phyloP scores from a whole-genome alignment of 2,329 filamentous ascomycete genomes.

The Nothopassalora personata region DNA sequence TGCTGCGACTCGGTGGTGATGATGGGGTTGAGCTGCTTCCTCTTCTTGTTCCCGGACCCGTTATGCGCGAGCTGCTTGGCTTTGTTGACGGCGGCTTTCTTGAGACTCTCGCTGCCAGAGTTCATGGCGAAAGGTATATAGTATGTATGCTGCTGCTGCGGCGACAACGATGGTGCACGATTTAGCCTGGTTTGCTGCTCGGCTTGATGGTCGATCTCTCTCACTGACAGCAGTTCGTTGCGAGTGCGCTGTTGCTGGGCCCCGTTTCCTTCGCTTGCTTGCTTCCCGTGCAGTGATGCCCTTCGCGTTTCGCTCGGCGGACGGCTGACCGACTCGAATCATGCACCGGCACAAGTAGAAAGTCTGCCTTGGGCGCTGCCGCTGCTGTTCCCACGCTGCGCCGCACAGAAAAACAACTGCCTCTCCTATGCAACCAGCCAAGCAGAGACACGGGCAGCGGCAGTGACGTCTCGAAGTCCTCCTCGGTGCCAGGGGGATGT shows the following conservation, averaged over 20 bases:
- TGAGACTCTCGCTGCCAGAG: conserved; percentile 20
- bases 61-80: conserved; percentile 59
- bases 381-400: not conserved
- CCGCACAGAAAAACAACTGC: not conserved
- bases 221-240: not conserved
- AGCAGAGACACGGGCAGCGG: not conserved
- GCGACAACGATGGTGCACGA: conserved; percentile 2
- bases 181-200: conserved; percentile 1
- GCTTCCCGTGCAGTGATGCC: not conserved
- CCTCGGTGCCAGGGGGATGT: not conserved
- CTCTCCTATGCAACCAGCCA: not conserved
- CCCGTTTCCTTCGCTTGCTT: not conserved
- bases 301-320: not conserved
- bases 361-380: not conserved
- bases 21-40: conserved; percentile 66
- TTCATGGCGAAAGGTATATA: conserved; percentile 18
- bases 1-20: conserved; percentile 59
- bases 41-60: conserved; percentile 63
- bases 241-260: not conserved
- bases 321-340: not conserved
- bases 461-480: not conserved
- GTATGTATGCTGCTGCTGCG: not conserved
- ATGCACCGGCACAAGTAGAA: not conserved
- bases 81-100: conserved; percentile 59
- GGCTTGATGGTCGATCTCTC: not conserved